These are phyloP conservation scores for Corynascus novoguineensis DNA, from an alignment of 495 filamentous ascomycete genomes.

Conservation along the genomic window DNA sequence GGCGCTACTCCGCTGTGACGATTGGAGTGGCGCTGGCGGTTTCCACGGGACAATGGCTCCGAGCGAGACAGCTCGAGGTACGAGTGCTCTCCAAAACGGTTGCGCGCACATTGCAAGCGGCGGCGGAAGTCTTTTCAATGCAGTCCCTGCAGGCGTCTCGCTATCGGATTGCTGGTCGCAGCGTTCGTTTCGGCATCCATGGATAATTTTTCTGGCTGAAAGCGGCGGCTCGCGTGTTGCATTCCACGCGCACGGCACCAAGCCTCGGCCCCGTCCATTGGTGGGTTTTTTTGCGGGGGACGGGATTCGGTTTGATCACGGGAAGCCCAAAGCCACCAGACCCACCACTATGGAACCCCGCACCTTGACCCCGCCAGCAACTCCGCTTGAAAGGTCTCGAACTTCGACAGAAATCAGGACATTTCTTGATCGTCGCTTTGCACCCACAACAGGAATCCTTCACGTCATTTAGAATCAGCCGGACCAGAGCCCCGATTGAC, in stretches of 20 bases:
- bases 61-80: background rate
- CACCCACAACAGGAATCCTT: constrained; percentile 1
- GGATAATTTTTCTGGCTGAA: constrained; percentile 6
- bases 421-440: constrained; percentile 7
- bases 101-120: background rate
- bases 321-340: constrained; percentile 7
- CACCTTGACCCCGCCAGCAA: background rate
- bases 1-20: constrained; percentile 4
- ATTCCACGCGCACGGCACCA: constrained; percentile 8
- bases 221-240: background rate
- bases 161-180: background rate
- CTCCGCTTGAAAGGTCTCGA: constrained; percentile 2
- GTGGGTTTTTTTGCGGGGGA: constrained; percentile 19
- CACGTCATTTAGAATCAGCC: constrained; percentile 4
- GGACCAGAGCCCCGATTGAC: background rate
- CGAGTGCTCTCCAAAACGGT: background rate
- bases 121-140: background rate
- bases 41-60: constrained; percentile 3
- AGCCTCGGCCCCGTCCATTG: constrained; percentile 10
- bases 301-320: constrained; percentile 6
- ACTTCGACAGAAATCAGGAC: background rate
- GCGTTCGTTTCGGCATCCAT: constrained; percentile 9
- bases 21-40: background rate
- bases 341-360: background rate
- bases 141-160: background rate